Evolutionary conservation across 2,329 filamentous ascomycete genomes (phyloP), one percentile per base, ranked within the genome.

Genomic region (Aaosphaeria arxii): DNA sequence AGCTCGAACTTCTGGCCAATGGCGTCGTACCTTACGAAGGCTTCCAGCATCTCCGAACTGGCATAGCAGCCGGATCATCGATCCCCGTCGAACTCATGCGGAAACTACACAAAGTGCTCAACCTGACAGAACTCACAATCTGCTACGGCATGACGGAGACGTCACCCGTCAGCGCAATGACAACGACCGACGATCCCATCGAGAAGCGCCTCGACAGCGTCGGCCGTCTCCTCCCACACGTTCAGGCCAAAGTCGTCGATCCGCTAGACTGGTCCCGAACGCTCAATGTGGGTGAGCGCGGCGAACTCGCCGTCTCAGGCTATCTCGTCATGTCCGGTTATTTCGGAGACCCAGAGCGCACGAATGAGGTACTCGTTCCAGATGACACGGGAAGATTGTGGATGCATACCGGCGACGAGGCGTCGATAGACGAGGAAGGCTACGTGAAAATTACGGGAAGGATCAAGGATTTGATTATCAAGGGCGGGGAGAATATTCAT

Each of bases 91-190:
- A 88, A 45, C 77, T 96, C 30, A 95, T 95, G 89, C 78, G 80
- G 13, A 83, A 82, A 50, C 73, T 97, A 5, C 87, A 92, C 67
- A 78, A 78, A 28, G 78, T 75, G 1, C 76, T 97, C 6, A 94
- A 94, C 43, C 74, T 97, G 13, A 82, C 79, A 0, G 88, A 95
- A 47, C 73, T 97, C 24, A 92, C 91, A 0, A 96, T 96, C 54
- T 96, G 91, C 76, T 97, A 96, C 69, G 91, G 91, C 52, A 95
- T 95, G 91, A 96, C 91, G 1, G 91, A 96, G 72, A 96, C 91
- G 1, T 81, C 78, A 43, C 87, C 87, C 38, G 87, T 89, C 3
- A 70, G 64, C 42, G 83, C 82, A 54, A 96, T 96, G 91, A 96
- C 91, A 0, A 77, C 83, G 0, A 91, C 89, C 0, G 72, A 81